Conservation (phyloP, 495 filamentous ascomycete genomes). For the Terfezia claveryi region DNA sequence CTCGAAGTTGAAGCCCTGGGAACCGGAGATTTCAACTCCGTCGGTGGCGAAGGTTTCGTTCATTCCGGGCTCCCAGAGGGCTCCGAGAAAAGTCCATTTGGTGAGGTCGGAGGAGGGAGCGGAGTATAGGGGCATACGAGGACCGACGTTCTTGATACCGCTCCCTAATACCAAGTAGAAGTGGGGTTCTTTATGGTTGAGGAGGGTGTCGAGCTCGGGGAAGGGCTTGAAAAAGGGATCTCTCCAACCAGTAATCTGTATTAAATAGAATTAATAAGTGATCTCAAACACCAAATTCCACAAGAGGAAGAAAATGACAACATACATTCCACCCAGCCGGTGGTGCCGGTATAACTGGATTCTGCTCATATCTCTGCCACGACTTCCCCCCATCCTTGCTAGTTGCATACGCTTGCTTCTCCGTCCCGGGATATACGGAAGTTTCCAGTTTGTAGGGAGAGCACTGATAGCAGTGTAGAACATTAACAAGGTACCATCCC, state of each 20-base stretch:
- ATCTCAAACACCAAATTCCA: too few relatives aligned
- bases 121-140: too few relatives aligned
- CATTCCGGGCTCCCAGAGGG: slow-evolving; percentile 23
- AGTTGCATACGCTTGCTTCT: slow-evolving; percentile 29
- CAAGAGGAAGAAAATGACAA: too few relatives aligned
- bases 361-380: slow-evolving; percentile 28
- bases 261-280: too few relatives aligned
- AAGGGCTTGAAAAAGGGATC: slow-evolving; percentile 31
- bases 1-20: slow-evolving; percentile 37
- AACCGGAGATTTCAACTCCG: slow-evolving; percentile 16
- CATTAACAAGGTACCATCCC: slow-evolving; percentile 23
- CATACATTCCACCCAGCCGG: slow-evolving; percentile 25
- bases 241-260: slow-evolving; percentile 27
- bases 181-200: slow-evolving; percentile 6
- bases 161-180: too few relatives aligned
- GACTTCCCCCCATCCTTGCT: slow-evolving; percentile 29
- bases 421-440: slow-evolving; percentile 29
- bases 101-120: slow-evolving; percentile 11
- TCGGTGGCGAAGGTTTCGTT: slow-evolving; percentile 22
- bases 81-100: slow-evolving; percentile 31
- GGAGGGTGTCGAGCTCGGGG: slow-evolving; percentile 23
- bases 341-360: slow-evolving; percentile 28
- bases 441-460: slow-evolving; percentile 29
- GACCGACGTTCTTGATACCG: too few relatives aligned
- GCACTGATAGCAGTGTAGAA: slow-evolving; percentile 32